Percentiles rank a stretch among this genome's conserved stretches.
phyloP scores from a whole-genome alignment of 805 yeast species.

The Zygosaccharomyces bisporus region DNA sequence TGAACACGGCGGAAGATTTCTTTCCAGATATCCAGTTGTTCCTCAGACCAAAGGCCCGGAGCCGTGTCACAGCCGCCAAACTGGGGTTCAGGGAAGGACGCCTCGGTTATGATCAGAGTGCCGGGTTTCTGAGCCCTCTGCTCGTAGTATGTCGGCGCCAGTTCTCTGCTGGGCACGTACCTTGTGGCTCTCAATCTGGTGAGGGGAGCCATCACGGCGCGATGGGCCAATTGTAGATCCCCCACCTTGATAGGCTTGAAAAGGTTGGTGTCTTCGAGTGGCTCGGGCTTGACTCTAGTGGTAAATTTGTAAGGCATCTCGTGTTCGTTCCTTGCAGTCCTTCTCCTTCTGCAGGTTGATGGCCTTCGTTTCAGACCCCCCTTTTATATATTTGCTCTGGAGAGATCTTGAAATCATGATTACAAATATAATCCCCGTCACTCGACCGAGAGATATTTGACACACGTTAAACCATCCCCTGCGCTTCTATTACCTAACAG shows the following conservation, averaged over 20 bases:
- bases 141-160: slow-evolving; percentile 47
- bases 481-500: neutral
- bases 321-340: slow-evolving; percentile 75
- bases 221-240: slow-evolving; percentile 32
- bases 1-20: slow-evolving; percentile 48
- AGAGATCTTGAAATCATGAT: neutral
- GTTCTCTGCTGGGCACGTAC: slow-evolving; percentile 41
- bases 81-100: slow-evolving; percentile 43
- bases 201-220: slow-evolving; percentile 42
- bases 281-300: slow-evolving; percentile 24
- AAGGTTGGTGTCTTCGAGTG: slow-evolving; percentile 33
- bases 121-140: slow-evolving; percentile 55
- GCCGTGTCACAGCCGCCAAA: slow-evolving; percentile 40
- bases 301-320: slow-evolving; percentile 14
- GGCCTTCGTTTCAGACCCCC: no score
- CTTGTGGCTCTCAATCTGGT: slow-evolving; percentile 43
- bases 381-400: neutral
- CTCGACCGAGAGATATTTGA: neutral
- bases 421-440: neutral
- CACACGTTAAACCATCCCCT: neutral
- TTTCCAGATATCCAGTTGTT: slow-evolving; percentile 48
- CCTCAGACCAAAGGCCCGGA: slow-evolving; percentile 48
- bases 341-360: slow-evolving; percentile 64
- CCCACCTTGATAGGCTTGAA: slow-evolving; percentile 46
- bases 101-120: slow-evolving; percentile 58